phyloP scores from a whole-genome alignment of 2,329 filamentous ascomycete genomes.

The Pyrenophora teres region DNA sequence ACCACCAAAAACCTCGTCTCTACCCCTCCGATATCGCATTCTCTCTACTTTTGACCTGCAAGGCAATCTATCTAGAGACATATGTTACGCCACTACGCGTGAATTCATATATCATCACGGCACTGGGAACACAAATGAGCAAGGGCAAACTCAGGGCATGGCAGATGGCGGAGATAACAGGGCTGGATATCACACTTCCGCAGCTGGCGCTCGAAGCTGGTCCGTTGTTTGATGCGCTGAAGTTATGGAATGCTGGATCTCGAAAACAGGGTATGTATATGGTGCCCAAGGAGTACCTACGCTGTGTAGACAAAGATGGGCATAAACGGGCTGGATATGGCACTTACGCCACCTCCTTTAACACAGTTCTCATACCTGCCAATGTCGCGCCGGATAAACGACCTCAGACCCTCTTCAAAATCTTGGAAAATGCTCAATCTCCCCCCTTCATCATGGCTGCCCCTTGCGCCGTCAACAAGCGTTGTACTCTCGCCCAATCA shows the following conservation, averaged over 20 bases:
- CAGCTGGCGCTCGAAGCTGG: conserved; percentile 16
- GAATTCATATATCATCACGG: conserved; percentile 9
- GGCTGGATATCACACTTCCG: conserved; percentile 22
- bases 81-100: conserved; percentile 18
- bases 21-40: conserved; percentile 13
- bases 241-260: conserved; percentile 6
- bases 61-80: conserved; percentile 29
- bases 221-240: not conserved
- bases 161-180: conserved; percentile 22
- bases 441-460: too few species aligned
- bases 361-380: not conserved
- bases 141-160: conserved; percentile 10
- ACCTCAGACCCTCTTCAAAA: not conserved
- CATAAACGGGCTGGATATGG: not conserved
- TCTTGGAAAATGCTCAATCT: not conserved
- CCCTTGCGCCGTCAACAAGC: not conserved
- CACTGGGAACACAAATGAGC: not conserved
- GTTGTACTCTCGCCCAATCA: conserved; percentile 13
- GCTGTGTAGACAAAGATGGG: not conserved
- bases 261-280: conserved; percentile 16
- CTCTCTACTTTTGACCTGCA: conserved; percentile 23
- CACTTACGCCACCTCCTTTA: not conserved
- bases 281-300: conserved; percentile 1
- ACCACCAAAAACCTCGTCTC: not conserved
- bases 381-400: not conserved